A percentile compares a stretch with the other conserved stretches of the same genome.
Conservation (phyloP, 2,329 filamentous ascomycete species). For the Arthrinium phaeospermum region DNA sequence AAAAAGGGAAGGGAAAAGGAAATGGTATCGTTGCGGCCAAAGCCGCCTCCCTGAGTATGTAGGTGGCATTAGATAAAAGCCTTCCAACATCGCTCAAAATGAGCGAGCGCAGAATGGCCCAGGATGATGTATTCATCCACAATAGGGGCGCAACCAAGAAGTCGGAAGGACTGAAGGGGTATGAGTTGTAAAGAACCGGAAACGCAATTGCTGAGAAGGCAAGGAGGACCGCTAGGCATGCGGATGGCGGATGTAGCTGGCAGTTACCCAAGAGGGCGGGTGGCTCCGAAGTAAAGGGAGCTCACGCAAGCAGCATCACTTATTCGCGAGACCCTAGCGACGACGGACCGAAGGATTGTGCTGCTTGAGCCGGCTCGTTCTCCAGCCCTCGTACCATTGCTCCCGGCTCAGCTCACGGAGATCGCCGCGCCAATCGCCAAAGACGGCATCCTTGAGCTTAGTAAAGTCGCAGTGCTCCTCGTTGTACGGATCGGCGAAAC, state of each 20-base stretch:
- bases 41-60: constrained; percentile 7
- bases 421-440: constrained; percentile 90
- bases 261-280: not conserved
- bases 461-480: constrained; percentile 92
- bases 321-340: constrained; percentile 37
- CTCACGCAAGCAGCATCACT: not conserved
- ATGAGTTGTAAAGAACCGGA: constrained; percentile 30
- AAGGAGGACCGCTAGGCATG: constrained; percentile 32
- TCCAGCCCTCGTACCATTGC: constrained; percentile 95
- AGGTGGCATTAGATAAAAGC: constrained; percentile 10
- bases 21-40: constrained; percentile 15
- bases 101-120: not conserved
- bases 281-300: not conserved
- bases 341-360: constrained; percentile 47
- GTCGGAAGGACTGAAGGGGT: constrained; percentile 29
- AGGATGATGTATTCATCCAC: not conserved
- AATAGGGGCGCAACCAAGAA: constrained; percentile 24
- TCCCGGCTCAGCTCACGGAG: constrained; percentile 89
- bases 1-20: not conserved
- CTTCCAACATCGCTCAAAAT: not conserved
- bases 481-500: constrained; percentile 93
- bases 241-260: constrained; percentile 2
- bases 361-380: constrained; percentile 71
- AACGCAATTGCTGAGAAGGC: constrained; percentile 27
- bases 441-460: constrained; percentile 88